Base-by-base conservation (phyloP, 768 basidiomycete species). In the Mycena maculata region DNA sequence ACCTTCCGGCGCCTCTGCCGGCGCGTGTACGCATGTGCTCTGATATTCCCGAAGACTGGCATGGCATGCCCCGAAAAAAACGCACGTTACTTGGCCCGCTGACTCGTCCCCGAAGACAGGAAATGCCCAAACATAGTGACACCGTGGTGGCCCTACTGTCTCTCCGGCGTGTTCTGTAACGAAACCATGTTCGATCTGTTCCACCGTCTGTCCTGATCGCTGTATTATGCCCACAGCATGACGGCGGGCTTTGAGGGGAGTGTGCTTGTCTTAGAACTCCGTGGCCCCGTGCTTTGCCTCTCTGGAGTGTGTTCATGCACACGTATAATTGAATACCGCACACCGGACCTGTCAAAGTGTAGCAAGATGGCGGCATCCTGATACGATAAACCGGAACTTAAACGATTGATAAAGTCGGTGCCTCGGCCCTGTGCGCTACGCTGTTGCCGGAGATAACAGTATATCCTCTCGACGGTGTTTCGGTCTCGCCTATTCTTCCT, bases 391-490 rank as follows among this genome's bases (percentile, higher is more conserved):
- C 30, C 53, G 30, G 61, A 62, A n/a, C 39, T 54, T 54, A 13
- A 22, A 25, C 2, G 23, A 36, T 36, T n/a, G 59, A 60, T 54
- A 54, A 54, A 30, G 50, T 54, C 42, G 61, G 49, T 23, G 36
- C 16, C 1, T 52, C 60, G 60, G 61, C 45, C 52, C 42, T 62
- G 47, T 30, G 45, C 57, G 57, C 48, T 49, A 50, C 48, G 36
- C 31, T 16, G 41, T 25, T 41, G 3, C 38, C 54, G 50, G 49
- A 53, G 30, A 23, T 48, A 47, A 38, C 31, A 47, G 6, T 27
- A 30, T 8, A 31, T 31, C 9, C 16, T 9, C 13, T 18, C 27
- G 20, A 60, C 42, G 10, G 23, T 5, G 23, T 50, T 38, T 41
- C 25, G 12, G 30, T 42, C 22, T 18, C 11, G 25, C 31, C 28